These are phyloP conservation scores for Ganoderma lingzhi DNA, from an alignment of 1,284 basidiomycete genomes.

Conservation along the genomic window DNA sequence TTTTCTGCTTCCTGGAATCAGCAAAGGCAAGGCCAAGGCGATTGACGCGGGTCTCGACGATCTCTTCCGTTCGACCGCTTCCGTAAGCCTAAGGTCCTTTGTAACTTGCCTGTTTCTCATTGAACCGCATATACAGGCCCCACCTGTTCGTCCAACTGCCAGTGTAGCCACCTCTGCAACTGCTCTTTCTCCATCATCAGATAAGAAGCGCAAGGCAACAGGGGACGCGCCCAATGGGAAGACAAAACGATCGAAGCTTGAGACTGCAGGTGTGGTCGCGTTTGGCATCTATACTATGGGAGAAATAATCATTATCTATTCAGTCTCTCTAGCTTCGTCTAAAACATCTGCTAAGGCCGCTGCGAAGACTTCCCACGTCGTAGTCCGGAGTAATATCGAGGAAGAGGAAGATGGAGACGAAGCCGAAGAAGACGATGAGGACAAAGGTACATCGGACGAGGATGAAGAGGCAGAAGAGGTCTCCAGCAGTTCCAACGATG, in stretches of 20 bases:
- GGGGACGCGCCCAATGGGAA: constrained; percentile 23
- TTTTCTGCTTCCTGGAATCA: constrained; percentile 38
- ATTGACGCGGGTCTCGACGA: constrained; percentile 47
- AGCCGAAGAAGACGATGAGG: constrained; percentile 24
- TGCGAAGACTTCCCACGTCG: constrained; percentile 5
- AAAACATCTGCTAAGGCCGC: constrained; percentile 6
- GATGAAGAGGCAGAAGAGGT: constrained; percentile 6
- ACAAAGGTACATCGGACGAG: constrained; percentile 10
- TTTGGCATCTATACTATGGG: not conserved
- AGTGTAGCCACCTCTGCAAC: not conserved
- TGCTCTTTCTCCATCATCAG: constrained; percentile 10
- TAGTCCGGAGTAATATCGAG: constrained; percentile 21
- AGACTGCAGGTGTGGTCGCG: constrained; percentile 19
- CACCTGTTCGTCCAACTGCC: constrained; percentile 8
- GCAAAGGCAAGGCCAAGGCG: constrained; percentile 34
- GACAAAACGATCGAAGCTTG: constrained; percentile 30
- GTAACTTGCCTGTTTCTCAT: not conserved
- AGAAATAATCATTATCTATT: not conserved
- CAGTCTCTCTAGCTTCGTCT: constrained; percentile 21
- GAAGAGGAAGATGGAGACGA: constrained; percentile 17
- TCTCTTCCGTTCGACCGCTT: constrained; percentile 41
- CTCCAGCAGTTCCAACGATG: constrained; percentile 42
- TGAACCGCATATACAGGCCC: constrained; percentile 12
- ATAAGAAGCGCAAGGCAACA: constrained; percentile 37
- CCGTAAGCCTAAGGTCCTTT: not conserved